A percentile compares a stretch with the other conserved stretches of the same genome.
Conservation (phyloP, 2,329 filamentous ascomycete species). For the Colletotrichum truncatum region DNA sequence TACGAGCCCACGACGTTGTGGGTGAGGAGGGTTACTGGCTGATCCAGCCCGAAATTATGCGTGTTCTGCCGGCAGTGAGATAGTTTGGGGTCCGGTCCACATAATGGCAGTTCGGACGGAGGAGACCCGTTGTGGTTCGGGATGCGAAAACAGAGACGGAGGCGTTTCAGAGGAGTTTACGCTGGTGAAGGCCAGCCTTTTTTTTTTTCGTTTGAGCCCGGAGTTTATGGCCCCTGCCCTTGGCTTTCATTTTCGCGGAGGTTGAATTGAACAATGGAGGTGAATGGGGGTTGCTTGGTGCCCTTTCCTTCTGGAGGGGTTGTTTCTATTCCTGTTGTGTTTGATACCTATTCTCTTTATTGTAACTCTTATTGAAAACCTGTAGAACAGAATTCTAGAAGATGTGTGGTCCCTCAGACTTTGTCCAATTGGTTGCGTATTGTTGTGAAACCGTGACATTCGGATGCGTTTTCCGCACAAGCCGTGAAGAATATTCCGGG, state of each 20-base stretch:
- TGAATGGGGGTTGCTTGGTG: neutral
- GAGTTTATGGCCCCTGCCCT: conserved; percentile 1
- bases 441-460: too few species aligned
- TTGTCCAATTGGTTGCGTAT: too few species aligned
- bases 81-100: neutral
- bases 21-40: conserved; percentile 80
- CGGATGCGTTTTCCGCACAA: too few species aligned
- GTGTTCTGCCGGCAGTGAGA: neutral
- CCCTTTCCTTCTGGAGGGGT: neutral
- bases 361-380: neutral
- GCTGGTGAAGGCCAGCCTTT: neutral
- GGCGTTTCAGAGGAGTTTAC: conserved; percentile 26
- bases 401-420: too few species aligned
- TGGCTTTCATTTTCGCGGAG: neutral
- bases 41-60: neutral
- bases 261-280: neutral
- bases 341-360: conserved; percentile 21
- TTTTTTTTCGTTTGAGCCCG: neutral
- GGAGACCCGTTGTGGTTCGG: neutral
- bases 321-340: neutral
- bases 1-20: conserved; percentile 77
- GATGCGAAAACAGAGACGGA: conserved; percentile 6
- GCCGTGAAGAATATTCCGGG: too few species aligned
- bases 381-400: conserved; percentile 17
- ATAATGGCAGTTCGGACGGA: neutral